These are phyloP conservation scores for Pelargonium fulgidum DNA, from an alignment of 441 rosid species.

Conservation along the genomic window DNA sequence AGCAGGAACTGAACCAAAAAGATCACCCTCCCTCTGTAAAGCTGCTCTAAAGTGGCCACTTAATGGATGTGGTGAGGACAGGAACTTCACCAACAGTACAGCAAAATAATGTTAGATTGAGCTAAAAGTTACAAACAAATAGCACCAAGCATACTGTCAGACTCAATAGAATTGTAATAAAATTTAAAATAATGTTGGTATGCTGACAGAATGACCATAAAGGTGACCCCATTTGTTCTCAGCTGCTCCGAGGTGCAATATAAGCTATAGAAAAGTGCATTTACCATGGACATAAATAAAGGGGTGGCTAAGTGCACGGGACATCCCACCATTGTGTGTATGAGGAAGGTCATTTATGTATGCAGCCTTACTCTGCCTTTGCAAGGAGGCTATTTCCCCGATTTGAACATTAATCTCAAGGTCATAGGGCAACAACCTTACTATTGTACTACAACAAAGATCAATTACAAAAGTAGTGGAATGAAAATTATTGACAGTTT, in stretches of 20 bases:
- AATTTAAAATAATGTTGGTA: background rate
- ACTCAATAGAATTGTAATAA: background rate
- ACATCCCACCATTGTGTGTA: background rate
- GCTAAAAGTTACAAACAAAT: background rate
- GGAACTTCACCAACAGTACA: conserved; percentile 42
- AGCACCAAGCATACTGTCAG: background rate
- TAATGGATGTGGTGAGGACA: conserved; percentile 57
- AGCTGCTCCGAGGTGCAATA: background rate
- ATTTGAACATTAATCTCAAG: background rate
- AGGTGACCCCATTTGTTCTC: background rate
- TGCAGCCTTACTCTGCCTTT: background rate
- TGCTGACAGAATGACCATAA: background rate
- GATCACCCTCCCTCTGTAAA: conserved; percentile 54
- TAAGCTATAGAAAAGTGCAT: background rate
- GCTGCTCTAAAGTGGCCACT: conserved; percentile 79
- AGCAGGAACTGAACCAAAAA: conserved; percentile 60
- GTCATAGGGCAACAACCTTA: background rate
- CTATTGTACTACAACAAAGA: background rate
- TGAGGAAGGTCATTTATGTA: background rate
- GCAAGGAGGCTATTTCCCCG: background rate
- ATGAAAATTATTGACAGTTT: conserved; percentile 8
- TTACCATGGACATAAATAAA: conserved; percentile 18
- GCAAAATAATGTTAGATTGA: background rate
- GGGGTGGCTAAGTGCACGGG: background rate
- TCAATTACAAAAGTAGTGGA: background rate